A percentile compares a stretch with the other conserved stretches of the same genome.
These are phyloP conservation scores for Suillus brevipes DNA, from an alignment of 768 basidiomycete genomes.

Conservation along the genomic window DNA sequence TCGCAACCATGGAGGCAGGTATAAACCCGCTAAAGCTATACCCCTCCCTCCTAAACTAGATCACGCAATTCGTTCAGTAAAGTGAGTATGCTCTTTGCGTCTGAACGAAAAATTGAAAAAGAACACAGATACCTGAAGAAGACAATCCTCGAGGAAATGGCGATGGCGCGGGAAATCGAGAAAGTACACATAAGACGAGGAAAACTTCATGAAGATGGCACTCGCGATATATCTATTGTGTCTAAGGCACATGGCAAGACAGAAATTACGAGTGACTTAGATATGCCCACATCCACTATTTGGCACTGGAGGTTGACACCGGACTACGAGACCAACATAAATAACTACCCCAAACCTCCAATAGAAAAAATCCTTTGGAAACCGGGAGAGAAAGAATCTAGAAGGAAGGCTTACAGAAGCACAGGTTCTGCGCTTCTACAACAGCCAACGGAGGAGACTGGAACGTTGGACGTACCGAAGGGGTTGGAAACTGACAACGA, in stretches of 20 bases:
- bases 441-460: background rate
- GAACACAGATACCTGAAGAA: constrained; percentile 25
- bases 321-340: background rate
- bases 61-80: constrained; percentile 20
- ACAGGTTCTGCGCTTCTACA: background rate
- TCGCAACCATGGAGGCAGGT: constrained; percentile 2
- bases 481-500: background rate
- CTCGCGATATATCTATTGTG: background rate
- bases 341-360: constrained; percentile 9
- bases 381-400: constrained; percentile 2
- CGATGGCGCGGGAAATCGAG: constrained; percentile 14
- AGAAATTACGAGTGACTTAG: background rate
- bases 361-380: constrained; percentile 2
- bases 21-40: background rate
- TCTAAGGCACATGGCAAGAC: constrained; percentile 5
- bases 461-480: background rate
- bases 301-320: constrained; percentile 14
- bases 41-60: constrained; percentile 17
- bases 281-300: background rate
- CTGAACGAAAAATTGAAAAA: background rate
- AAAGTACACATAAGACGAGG: constrained; percentile 19
- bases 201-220: constrained; percentile 12
- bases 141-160: constrained; percentile 23
- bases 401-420: background rate
- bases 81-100: constrained; percentile 5